Base-by-base conservation (phyloP, 2,329 filamentous ascomycete species). In the Aureobasidium lini region DNA sequence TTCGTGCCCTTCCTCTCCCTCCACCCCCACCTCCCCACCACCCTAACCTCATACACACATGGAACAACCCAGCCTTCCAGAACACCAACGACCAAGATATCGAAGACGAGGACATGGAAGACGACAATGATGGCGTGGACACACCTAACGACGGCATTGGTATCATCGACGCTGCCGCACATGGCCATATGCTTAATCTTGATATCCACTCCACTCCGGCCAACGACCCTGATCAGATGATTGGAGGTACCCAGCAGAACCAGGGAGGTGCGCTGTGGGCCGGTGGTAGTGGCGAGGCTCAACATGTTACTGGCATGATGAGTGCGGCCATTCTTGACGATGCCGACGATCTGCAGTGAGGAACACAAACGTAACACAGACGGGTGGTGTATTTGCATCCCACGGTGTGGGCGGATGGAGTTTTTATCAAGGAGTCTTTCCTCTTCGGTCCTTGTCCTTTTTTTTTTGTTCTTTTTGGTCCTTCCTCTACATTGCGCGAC, bases 221-320 rank as follows among this genome's bases (percentile, higher is more conserved):
- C n/a, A 42, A 47, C 43, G 37, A 50, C 3, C 13, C 44, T 32
- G 29, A 6, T 9, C 52, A 57, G 6, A 48, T 50, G 32, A 39
- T 46, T 9, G 18, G 36, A 6, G 37, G 4, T 6, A 39, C 8
- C 10, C 5, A n/a, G 13, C 57, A 37, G 4, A 32, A 46, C 15
- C 23, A 47, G 6, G 58, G 47, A 16, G 63, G 64, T 40, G 54
- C 42, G 6, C 18, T 47, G 1, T 47, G 42, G 54, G 42, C 54
- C 18, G 43, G 54, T n/a, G 62, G 64, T 11, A 40, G 29, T n/a
- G 48, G 49, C 6, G 59, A 56, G n/a, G 68, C 68, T 16, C 69
- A 71, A 61, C 68, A 72, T 53, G 69, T 73, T 40, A 70, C 69
- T 15, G 70, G 69, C 43, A 72, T 73, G 71, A 70, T 73, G 67